Base-by-base conservation (phyloP, 805 yeast genomes). In the Metschnikowia sp. region DNA sequence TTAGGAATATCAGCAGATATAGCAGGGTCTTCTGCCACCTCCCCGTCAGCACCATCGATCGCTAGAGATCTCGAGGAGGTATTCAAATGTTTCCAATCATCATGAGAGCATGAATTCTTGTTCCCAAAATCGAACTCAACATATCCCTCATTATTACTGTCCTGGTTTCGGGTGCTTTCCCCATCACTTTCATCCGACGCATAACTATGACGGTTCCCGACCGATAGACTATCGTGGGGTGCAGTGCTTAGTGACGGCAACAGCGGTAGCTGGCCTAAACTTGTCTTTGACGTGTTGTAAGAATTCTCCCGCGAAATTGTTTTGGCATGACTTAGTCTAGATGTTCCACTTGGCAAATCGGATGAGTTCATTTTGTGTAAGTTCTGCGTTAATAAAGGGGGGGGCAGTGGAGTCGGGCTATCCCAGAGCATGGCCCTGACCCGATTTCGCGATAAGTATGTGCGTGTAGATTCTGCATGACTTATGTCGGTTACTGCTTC, bases 91-190 rank as follows among this genome's bases (percentile, higher is more conserved):
- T 42, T 45, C 45, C 47, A 39, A 1, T 46, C 37, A n/a, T 46
- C 49, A 15, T 45, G 52, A 12, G 31, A 18, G 29, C 39, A 42
- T 31, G 35, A 18, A 36, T 29, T 44, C 8, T 42, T 40, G 28
- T 39, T 44, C 29, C 63, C 59, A 39, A 66, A 54, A 50, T 67
- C 65, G 46, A 66, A 67, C 39, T 66, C 72, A 8, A 66, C 63
- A 42, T 55, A 66, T 6, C 26, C 39, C 29, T 22, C 26, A 22
- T 22, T 22, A 22, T 22, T 22, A 22, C 26, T 22, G 26, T 22
- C 7, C 26, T 22, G 26, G 26, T 22, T 22, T 22, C 26, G 5
- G 30, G 31, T 19, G 9, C 8, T 39, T 9, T 22, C 19, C 10
- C 10, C 34, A 10, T 40, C 42, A 10, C 33, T 39, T 10, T 19